Base-by-base conservation (phyloP, 78 protist species). In the Tieghemostelium lacteum region DNA sequence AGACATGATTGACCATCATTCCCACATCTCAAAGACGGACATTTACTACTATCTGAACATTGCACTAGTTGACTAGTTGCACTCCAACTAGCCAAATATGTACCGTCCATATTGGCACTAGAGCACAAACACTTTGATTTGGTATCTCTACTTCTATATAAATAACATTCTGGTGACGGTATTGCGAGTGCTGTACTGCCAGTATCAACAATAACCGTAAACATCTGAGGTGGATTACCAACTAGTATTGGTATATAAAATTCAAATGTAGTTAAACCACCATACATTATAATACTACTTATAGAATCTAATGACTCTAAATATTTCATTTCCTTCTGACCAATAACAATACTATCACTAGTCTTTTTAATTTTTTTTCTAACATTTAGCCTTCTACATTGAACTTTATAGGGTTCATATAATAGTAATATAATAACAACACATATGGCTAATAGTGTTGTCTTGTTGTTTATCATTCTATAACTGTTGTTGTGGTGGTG, bases 221-320 rank as follows among this genome's bases (percentile, higher is more conserved):
- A 83, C 78, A 60, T 52, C 39, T 83, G 91, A 22, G 88, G 57
- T n/a, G 88, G 88, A n/a, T n/a, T 39, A 45, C 88, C 88, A 50
- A 78, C 54, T 42, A 66, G n/a, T 54, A 78, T 78, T 6, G 88
- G 74, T 29, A 75, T 75, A 26, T 58, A 52, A 54, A 66, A 78
- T 50, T 71, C 77, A 50, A 71, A 71, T 33, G 77, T 36, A 36
- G 77, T 50, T 28, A 71, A 50, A 19, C 77, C 77, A 16, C 77
- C 77, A 71, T 71, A 71, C 14, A 71, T 31, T 19, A 71, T 50
- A 57, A 10, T 6, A 45, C 52, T 45, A 45, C n/a, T n/a, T n/a
- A n/a, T n/a, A n/a, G n/a, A n/a, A n/a, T n/a, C n/a, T n/a, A n/a
- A n/a, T n/a, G n/a, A n/a, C n/a, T n/a, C n/a, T n/a, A n/a, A n/a